These are phyloP conservation scores for Linderniella brevidens DNA, from an alignment of 257 asterid genomes.

Conservation along the genomic window DNA sequence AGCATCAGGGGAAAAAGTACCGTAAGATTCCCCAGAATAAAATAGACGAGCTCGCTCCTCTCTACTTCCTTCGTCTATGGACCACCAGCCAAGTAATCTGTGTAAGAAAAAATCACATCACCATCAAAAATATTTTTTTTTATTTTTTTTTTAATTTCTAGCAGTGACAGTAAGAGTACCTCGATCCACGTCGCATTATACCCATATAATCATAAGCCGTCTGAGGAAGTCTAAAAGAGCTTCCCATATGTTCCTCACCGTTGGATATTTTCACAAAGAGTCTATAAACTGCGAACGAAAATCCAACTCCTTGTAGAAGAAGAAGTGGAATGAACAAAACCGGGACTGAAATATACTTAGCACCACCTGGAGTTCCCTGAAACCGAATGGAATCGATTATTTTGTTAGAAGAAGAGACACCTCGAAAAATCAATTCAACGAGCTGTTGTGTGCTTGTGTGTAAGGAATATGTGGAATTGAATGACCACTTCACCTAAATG, in stretches of 20 bases:
- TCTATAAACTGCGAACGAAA: constrained; percentile 56
- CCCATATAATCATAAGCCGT: constrained; percentile 54
- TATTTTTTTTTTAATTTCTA: constrained; percentile 1
- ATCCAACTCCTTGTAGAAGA: constrained; percentile 85
- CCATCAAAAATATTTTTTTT: constrained; percentile 1
- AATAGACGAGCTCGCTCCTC: constrained; percentile 91
- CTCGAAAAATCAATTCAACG: constrained; percentile 1
- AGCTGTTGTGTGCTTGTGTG: not conserved
- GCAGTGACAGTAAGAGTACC: constrained; percentile 22
- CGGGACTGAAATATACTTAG: constrained; percentile 49
- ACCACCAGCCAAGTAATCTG: constrained; percentile 96
- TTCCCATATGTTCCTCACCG: constrained; percentile 30
- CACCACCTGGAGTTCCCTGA: constrained; percentile 83
- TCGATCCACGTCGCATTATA: constrained; percentile 69
- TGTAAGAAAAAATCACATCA: not conserved
- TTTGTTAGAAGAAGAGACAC: constrained; percentile 4
- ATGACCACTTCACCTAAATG: too few species aligned
- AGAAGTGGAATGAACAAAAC: constrained; percentile 73
- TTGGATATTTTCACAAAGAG: constrained; percentile 33
- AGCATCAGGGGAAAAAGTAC: constrained; percentile 71
- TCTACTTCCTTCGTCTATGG: constrained; percentile 86
- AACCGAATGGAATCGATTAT: constrained; percentile 7
- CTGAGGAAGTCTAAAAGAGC: constrained; percentile 39
- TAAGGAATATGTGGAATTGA: too few species aligned
- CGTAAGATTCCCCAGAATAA: constrained; percentile 45